These are phyloP conservation scores for Xylaria cubensis DNA, from an alignment of 495 filamentous ascomycete genomes.

Conservation along the genomic window DNA sequence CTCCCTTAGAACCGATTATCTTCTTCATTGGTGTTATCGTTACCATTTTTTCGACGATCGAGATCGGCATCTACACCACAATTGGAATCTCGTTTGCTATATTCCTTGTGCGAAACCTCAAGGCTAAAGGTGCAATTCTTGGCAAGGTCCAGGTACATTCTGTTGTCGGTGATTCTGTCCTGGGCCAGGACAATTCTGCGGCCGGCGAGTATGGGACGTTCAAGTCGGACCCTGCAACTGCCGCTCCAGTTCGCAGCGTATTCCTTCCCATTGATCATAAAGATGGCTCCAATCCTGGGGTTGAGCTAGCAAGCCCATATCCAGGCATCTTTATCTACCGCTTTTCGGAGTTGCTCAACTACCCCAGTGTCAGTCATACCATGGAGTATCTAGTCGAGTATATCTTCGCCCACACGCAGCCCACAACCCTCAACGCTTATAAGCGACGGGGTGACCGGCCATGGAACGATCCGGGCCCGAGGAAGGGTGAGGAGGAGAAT, in stretches of 20 bases:
- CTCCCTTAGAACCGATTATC: conserved; percentile 86
- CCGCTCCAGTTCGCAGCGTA: conserved; percentile 65
- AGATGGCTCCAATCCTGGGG: conserved; percentile 89
- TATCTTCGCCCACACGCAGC: conserved; percentile 79
- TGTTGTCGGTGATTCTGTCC: conserved; percentile 79
- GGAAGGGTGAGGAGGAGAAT: conserved; percentile 37
- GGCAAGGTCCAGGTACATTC: conserved; percentile 90
- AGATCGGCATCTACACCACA: conserved; percentile 91
- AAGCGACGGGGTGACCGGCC: conserved; percentile 80
- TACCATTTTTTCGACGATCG: conserved; percentile 86
- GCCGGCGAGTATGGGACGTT: conserved; percentile 58
- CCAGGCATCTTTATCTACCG: conserved; percentile 98
- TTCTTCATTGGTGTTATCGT: conserved; percentile 95
- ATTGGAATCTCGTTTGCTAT: conserved; percentile 76
- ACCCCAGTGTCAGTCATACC: conserved; percentile 92
- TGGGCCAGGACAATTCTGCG: conserved; percentile 60
- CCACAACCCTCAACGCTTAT: conserved; percentile 72
- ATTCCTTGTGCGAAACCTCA: conserved; percentile 85
- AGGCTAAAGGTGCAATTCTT: conserved; percentile 85
- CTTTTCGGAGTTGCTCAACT: conserved; percentile 96
- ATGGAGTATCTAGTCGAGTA: conserved; percentile 77
- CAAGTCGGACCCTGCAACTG: conserved; percentile 39
- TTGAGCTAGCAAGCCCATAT: conserved; percentile 80
- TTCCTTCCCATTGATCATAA: conserved; percentile 89
- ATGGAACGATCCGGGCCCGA: conserved; percentile 93